A percentile compares a stretch with the other conserved stretches of the same genome.
phyloP scores from a whole-genome alignment of 495 filamentous ascomycete species.

The Penicillium diatomitis region DNA sequence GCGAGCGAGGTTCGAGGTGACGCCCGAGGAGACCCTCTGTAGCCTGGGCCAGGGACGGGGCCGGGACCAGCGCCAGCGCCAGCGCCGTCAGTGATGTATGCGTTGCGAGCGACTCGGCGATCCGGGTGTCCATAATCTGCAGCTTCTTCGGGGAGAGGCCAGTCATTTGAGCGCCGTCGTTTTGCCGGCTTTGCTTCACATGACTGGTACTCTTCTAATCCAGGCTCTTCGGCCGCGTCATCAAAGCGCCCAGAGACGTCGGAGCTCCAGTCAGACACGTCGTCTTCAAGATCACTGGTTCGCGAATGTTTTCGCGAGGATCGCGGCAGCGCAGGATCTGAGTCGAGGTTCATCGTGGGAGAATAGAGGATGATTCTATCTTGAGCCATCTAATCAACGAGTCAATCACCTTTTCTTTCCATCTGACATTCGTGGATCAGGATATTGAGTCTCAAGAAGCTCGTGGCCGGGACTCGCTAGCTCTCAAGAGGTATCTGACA shows the following conservation, averaged over 20 bases:
- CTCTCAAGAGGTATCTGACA: no score
- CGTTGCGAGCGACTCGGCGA: constrained; percentile 6
- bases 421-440: not conserved
- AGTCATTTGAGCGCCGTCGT: constrained; percentile 39
- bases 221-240: constrained; percentile 29
- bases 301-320: constrained; percentile 27
- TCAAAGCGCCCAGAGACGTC: constrained; percentile 33
- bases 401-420: constrained; percentile 5
- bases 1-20: constrained; percentile 14
- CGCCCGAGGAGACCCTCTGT: constrained; percentile 22
- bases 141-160: constrained; percentile 33
- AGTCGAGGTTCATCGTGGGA: constrained; percentile 17
- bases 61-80: not conserved
- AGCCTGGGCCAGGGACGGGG: not conserved
- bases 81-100: not conserved
- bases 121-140: constrained; percentile 16
- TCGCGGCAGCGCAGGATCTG: constrained; percentile 12
- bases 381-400: not conserved
- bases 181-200: constrained; percentile 30
- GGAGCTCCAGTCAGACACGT: constrained; percentile 19
- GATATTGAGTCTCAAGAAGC: no score
- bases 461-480: no score
- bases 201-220: constrained; percentile 14
- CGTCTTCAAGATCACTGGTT: constrained; percentile 14
- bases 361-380: not conserved